Base-by-base conservation (phyloP, 2,329 filamentous ascomycete genomes). In the Lithohypha guttulata region DNA sequence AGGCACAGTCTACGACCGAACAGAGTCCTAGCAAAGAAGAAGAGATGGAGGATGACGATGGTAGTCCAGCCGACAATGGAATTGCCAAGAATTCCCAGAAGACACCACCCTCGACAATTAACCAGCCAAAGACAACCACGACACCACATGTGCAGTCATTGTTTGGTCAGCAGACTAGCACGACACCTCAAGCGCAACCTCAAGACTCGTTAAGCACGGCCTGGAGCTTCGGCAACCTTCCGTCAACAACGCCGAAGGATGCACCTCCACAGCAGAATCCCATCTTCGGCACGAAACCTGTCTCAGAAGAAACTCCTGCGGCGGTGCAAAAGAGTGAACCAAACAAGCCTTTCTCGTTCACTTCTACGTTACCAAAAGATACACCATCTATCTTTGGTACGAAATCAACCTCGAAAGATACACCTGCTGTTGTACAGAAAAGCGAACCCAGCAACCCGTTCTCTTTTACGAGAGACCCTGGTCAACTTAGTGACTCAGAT, bases 391-490 rank as follows among this genome's bases (percentile, higher is more conserved):
- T 25, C 32, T 34, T 34, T 25, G 21, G 21, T 14, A 25, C 21
- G 15, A 13, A 34, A 9, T 20, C 32, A 9, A 13, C 11, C 4
- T 22, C 19, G 4, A 4, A 23, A 8, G 21, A 25, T 17, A 29
- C 34, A 7, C 34, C 56, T 7, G 48, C 53, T 14, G 51, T 48
- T 14, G 61, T 55, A 13, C 56, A 57, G 22, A 59, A 57, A 42
- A 59, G 55, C 15, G 34, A 10, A 51, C 46, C 25, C 29, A 50
- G 28, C 49, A 48, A 36, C 45, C 47, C 46, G 34, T 54, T 38
- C 50, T 53, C 44, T 14, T 55, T 60, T 18, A 64, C 58, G 39
- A 52, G 53, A 41, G 58, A 60, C 34, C 49, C 53, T 21, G 51
- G 50, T 11, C 56, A 59, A 28, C 48, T 50, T n/a, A 49, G 55